A percentile compares a stretch with the other conserved stretches of the same genome.
Evolutionary conservation across 495 filamentous ascomycete genomes (phyloP).

Genomic region (Hypomontagnella submonticulosa): DNA sequence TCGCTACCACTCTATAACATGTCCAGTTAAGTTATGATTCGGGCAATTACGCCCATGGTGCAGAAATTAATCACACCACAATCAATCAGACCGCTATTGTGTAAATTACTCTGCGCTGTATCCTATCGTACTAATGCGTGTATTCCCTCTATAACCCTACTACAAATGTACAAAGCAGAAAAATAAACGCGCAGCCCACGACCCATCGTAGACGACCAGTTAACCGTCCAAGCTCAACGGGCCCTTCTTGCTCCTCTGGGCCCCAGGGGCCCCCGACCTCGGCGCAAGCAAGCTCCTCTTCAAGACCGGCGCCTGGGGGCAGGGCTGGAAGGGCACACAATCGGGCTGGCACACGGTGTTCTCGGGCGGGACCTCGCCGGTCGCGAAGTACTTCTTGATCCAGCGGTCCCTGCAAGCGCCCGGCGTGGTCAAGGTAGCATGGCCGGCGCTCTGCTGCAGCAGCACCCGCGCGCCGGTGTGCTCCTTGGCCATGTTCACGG

Average conservation of each 20-base stretch:
- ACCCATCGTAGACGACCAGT: too few relatives aligned
- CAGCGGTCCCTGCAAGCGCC: constrained; percentile 42
- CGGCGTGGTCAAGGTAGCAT: constrained; percentile 35
- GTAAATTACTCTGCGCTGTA: too few relatives aligned
- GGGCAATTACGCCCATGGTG: too few relatives aligned
- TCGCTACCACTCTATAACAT: too few relatives aligned
- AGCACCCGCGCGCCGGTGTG: constrained; percentile 46
- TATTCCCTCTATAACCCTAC: too few relatives aligned
- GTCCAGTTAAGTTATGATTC: too few relatives aligned
- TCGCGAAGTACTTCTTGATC: constrained; percentile 42
- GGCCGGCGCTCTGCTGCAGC: constrained; percentile 45
- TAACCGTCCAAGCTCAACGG: constrained; percentile 2
- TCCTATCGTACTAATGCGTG: too few relatives aligned
- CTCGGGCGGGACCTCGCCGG: constrained; percentile 44
- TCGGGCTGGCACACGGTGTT: constrained; percentile 43
- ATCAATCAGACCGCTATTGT: too few relatives aligned
- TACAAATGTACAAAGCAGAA: too few relatives aligned
- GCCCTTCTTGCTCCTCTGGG: neutral
- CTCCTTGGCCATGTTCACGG: constrained; percentile 37
- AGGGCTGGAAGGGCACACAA: constrained; percentile 35
- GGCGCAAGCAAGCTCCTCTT: neutral
- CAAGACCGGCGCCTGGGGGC: neutral
- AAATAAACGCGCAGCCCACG: too few relatives aligned
- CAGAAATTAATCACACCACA: too few relatives aligned
- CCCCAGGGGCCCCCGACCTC: neutral